Conservation (phyloP, 129 eudicot species). For the Ambrosia artemisiifolia region DNA sequence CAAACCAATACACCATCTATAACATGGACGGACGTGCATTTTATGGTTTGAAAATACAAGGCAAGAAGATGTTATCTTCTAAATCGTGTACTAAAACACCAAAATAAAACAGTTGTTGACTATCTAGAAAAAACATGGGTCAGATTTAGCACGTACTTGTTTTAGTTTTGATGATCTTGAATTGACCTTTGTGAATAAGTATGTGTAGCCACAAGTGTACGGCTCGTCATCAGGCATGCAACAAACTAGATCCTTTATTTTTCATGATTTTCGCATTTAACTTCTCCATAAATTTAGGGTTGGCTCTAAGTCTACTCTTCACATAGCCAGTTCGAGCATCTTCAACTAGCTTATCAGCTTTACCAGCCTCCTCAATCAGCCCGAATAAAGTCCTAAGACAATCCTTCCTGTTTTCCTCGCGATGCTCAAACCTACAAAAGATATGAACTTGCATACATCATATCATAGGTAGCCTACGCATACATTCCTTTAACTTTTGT, state of each 20-base stretch:
- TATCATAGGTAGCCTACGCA: background rate
- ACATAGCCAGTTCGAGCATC: conserved; percentile 55
- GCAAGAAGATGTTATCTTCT: background rate
- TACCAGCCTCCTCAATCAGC: conserved; percentile 88
- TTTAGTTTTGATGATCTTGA: conserved; percentile 2
- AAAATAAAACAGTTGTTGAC: background rate
- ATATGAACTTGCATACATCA: conserved; percentile 8
- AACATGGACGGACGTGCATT: conserved; percentile 11
- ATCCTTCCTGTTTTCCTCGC: conserved; percentile 97
- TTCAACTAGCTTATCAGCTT: conserved; percentile 64
- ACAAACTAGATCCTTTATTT: conserved; percentile 18
- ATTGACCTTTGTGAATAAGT: background rate
- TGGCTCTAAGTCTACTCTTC: conserved; percentile 72
- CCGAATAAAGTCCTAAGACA: conserved; percentile 79
- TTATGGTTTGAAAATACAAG: conserved; percentile 18
- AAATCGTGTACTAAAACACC: conserved; percentile 7
- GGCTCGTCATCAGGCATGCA: conserved; percentile 36
- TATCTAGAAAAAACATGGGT: conserved; percentile 3
- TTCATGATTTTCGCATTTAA: conserved; percentile 54
- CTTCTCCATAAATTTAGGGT: conserved; percentile 67
- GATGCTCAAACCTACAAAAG: conserved; percentile 71
- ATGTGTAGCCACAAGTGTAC: conserved; percentile 3
- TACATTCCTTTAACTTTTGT: background rate
- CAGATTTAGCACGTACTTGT: background rate
- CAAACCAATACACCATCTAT: conserved; percentile 19